These are phyloP conservation scores for Madurella mycetomatis DNA, from an alignment of 2,329 filamentous ascomycete genomes.

Conservation along the genomic window DNA sequence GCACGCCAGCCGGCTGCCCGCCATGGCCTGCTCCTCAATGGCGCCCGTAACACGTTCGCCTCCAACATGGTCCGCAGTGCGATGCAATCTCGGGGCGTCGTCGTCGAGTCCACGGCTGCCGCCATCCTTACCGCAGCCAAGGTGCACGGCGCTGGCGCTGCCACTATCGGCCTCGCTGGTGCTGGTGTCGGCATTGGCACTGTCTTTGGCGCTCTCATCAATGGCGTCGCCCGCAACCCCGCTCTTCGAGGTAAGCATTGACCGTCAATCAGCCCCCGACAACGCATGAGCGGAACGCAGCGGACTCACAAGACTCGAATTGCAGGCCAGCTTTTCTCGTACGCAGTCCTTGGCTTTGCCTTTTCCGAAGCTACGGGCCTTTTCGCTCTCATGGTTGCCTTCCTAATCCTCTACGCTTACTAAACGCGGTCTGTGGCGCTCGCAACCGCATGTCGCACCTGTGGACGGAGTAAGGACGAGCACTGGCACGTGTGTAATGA, in stretches of 20 bases:
- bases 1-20: slow-evolving; percentile 19
- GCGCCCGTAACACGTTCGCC: slow-evolving; percentile 20
- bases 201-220: slow-evolving; percentile 25
- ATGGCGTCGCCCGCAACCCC: slow-evolving; percentile 25
- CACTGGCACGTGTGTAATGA: not conserved
- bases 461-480: not conserved
- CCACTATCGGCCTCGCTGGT: slow-evolving; percentile 25
- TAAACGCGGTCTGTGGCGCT: slow-evolving; percentile 7
- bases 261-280: not conserved
- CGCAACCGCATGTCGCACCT: not conserved
- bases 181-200: slow-evolving; percentile 26
- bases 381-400: slow-evolving; percentile 42
- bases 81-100: slow-evolving; percentile 27
- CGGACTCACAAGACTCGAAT: slow-evolving; percentile 6
- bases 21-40: slow-evolving; percentile 25
- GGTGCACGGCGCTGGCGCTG: slow-evolving; percentile 25
- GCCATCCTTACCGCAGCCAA: slow-evolving; percentile 25
- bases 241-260: slow-evolving; percentile 20
- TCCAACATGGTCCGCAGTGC: slow-evolving; percentile 21
- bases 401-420: slow-evolving; percentile 27
- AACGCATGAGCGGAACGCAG: not conserved
- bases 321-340: slow-evolving; percentile 41
- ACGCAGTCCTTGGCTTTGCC: slow-evolving; percentile 61
- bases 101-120: slow-evolving; percentile 26
- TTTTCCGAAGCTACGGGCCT: slow-evolving; percentile 60